Base-by-base conservation (phyloP, 768 basidiomycete species). In the Amanita exitialis region DNA sequence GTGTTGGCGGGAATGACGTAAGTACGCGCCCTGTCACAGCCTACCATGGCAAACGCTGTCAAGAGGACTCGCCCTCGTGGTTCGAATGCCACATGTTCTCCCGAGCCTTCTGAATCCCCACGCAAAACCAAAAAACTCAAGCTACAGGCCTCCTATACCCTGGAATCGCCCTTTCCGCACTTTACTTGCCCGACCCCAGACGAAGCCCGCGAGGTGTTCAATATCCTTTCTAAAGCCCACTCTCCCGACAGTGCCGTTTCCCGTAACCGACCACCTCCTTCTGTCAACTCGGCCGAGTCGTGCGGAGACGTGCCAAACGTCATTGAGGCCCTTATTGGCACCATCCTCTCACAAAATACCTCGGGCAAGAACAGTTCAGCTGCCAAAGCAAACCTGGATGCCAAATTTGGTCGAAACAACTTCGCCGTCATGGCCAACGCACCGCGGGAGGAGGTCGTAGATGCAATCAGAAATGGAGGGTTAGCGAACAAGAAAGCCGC, bases 321-420 rank as follows among this genome's bases (percentile, higher is more conserved):
- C 53, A 67, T 82, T 50, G 80, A 80, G 53, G 64, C 76, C 9
- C 71, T 81, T 53, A 76, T 83, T 34, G 75, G 70, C 20, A 79
- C 78, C 1, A 69, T 83, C 51, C 73, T 83, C 28, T 80, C 79
- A 28, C 80, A 82, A 58, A 80, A 79, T 54, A 82, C 80, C 1
- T 75, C 78, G 16, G 62, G 64, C 8, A 60, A 59, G 27, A 80
- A 81, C 57, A 75, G 71, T 5, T 65, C 76, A 3, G 64, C 72
- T 12, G 78, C 80, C 20, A 80, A 80, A 59, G 54, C 60, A 12
- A 63, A 62, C 25, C 62, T 81, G 18, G 79, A 82, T 55, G 57
- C 54, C 4, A 59, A 57, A 2, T 82, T 80, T 56, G 78, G 79
- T 15, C 63, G 64, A 3, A 73, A 77, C 41, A 70, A 75, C 45